Base-by-base conservation (phyloP, 2,329 filamentous ascomycete species). In the Ascochyta clinopodiicola region DNA sequence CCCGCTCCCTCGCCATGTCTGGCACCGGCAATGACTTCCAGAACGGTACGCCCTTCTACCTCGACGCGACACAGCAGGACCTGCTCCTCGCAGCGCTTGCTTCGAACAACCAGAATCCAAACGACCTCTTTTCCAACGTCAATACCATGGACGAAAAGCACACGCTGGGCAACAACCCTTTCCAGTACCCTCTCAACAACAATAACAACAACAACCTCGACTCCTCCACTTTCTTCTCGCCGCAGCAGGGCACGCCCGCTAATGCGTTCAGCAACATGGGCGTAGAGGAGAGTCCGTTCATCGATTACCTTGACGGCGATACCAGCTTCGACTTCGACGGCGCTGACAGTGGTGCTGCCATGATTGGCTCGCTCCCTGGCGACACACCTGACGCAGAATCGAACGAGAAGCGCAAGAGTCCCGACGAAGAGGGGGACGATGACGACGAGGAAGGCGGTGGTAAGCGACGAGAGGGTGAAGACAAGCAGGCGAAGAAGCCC, bases 401-500 rank as follows among this genome's bases (percentile, higher is more conserved):
- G 2, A 59, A 62, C 21, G 74, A 81, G 57, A 94, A 94, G 80
- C 82, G 90, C 59, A 88, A 89, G 71, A 89, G 87, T 69, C 87
- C 87, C 0, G 87, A 88, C 39, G 88, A 89, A 40, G 87, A 89
- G 44, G 52, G 36, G 5, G 86, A 88, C 29, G 86, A 63, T 2
- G 78, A 80, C 17, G 74, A 90, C 12, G 80, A 87, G 1, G 88
- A 90, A 6, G 89, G 75, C 39, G 86, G 86, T 63, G 86, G 86
- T 55, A 95, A 93, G 80, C 86, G 92, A 62, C 86, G 90, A 57
- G 92, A 96, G 77, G 86, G 88, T 55, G 88, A 92, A 51, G 91
- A 93, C 39, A 96, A 95, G 78, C 83, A 88, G 38, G 86, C 91
- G 22, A 98, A 98, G 86, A 99, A 98, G 79, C 94, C 95, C 4